phyloP scores from a whole-genome alignment of 2,329 filamentous ascomycete genomes.

The Epichloe uncinata region DNA sequence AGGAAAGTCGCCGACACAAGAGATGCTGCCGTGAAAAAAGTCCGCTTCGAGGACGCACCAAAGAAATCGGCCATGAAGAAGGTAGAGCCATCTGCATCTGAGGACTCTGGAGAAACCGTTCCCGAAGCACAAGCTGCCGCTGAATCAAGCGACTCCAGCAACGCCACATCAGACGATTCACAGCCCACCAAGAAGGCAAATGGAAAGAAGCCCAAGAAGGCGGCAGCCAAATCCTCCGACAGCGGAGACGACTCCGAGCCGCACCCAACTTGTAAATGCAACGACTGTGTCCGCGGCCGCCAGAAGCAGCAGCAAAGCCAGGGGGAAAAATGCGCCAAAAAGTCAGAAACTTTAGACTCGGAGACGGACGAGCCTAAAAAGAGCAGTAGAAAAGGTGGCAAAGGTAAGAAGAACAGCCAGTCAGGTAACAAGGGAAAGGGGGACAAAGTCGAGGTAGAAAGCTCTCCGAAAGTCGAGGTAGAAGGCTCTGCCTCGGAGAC shows the following conservation, averaged over 20 bases:
- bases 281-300: slow-evolving; percentile 12
- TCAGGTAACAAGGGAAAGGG: slow-evolving; percentile 10
- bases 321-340: slow-evolving; percentile 4
- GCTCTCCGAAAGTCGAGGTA: slow-evolving; percentile 5
- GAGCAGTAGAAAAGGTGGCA: slow-evolving; percentile 10
- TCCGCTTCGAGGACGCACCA: slow-evolving; percentile 26
- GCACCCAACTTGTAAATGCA: slow-evolving; percentile 19
- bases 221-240: slow-evolving; percentile 8
- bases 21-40: slow-evolving; percentile 22
- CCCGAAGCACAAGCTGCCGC: slow-evolving; percentile 8
- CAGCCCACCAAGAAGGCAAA: slow-evolving; percentile 10
- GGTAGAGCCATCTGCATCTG: slow-evolving; percentile 8
- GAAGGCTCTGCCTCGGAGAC: slow-evolving; percentile 10
- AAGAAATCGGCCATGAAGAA: slow-evolving; percentile 27
- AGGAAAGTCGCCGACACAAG: slow-evolving; percentile 3
- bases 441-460: slow-evolving; percentile 7
- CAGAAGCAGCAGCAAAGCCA: slow-evolving; percentile 5
- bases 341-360: neutral
- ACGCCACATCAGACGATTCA: slow-evolving; percentile 6
- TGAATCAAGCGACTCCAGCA: slow-evolving; percentile 11
- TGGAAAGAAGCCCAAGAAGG: slow-evolving; percentile 9
- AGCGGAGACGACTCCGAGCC: slow-evolving; percentile 20
- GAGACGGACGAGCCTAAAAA: slow-evolving; percentile 9
- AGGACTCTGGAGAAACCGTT: slow-evolving; percentile 11
- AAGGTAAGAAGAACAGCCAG: slow-evolving; percentile 7